A percentile compares a stretch with the other conserved stretches of the same genome.
Conservation (phyloP, 495 filamentous ascomycete species). For the Penicillium longicatenatum region DNA sequence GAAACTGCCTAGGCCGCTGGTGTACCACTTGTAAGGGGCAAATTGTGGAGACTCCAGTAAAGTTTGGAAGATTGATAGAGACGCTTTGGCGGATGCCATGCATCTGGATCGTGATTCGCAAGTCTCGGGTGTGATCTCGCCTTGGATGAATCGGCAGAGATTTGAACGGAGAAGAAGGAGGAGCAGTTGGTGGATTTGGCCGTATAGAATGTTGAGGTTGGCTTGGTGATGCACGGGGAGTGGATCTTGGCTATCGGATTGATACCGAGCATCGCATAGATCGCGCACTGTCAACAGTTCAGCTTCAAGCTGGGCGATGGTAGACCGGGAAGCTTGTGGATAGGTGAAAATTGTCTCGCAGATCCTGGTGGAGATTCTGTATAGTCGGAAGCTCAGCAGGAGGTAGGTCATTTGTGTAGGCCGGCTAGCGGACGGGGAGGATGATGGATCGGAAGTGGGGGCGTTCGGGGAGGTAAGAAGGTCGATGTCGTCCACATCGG, state of each 20-base stretch:
- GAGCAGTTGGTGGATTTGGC: slow-evolving; percentile 49
- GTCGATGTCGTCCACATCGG: slow-evolving; percentile 48
- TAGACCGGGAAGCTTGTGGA: slow-evolving; percentile 26
- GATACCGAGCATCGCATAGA: slow-evolving; percentile 40
- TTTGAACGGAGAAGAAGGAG: slow-evolving; percentile 48
- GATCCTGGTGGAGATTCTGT: slow-evolving; percentile 43
- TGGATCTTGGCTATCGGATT: slow-evolving; percentile 29
- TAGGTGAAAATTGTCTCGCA: slow-evolving; percentile 44
- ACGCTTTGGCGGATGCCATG: slow-evolving; percentile 43
- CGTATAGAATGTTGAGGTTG: slow-evolving; percentile 49
- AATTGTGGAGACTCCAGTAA: slow-evolving; percentile 40
- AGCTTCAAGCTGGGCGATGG: slow-evolving; percentile 35
- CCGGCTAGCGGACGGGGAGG: slow-evolving; percentile 25
- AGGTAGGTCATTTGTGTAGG: slow-evolving; percentile 54
- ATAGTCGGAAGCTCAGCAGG: slow-evolving; percentile 44
- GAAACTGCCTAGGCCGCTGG: slow-evolving; percentile 45
- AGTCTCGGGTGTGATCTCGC: slow-evolving; percentile 44
- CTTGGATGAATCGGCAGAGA: slow-evolving; percentile 43
- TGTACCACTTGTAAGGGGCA: slow-evolving; percentile 50
- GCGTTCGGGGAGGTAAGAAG: slow-evolving; percentile 33
- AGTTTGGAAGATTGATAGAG: slow-evolving; percentile 42
- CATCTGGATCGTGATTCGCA: slow-evolving; percentile 43
- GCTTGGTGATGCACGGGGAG: slow-evolving; percentile 43
- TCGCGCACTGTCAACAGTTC: slow-evolving; percentile 43
- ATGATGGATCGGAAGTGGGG: slow-evolving; percentile 14